Base-by-base conservation (phyloP, 805 yeast genomes). In the Candida silvatica region DNA sequence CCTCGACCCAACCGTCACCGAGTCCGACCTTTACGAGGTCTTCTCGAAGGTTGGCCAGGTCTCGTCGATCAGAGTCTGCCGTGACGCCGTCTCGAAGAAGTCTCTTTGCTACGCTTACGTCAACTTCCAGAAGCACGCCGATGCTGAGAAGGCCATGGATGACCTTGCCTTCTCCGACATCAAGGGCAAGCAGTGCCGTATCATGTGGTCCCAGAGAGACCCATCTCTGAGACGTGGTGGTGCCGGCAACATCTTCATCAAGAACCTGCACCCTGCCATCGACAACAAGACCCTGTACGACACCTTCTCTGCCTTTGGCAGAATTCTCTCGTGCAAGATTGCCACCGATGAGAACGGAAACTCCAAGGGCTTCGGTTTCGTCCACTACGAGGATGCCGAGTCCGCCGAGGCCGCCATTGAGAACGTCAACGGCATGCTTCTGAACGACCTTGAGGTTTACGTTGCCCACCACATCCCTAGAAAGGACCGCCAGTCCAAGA, bases 121-220 rank as follows among this genome's bases (percentile, higher is more conserved):
- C 56, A 92, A 92, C 81, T 92, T 70, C 80, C 87, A 80, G 69
- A 77, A 80, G 63, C 66, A 73, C 49, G 83, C 73, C 45, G 97
- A 92, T 58, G 97, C 95, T 58, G 87, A 80, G 68, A 79, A 74
- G 58, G 98, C 98, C 44, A 71, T 92, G 61, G 94, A 87, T 60
- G 92, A 86, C 66, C 77, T 92, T 66, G 92, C 90, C 85, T 92
- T 92, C 73, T 67, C 87, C 40, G 77, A 77, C 55, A 79, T 92
- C 68, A 88, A 88, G 65, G 97, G 96, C 58, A 85, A 81, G 58
- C 87, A 96, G 55, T 87, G 97, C 70, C 86, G 98, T 67, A 90
- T 92, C 71, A 92, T 92, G 97, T 87, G 97, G 97, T 87, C 97
- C 49, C 97, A 92, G 73, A 86, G 97, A 69, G 97, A 92, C 63